Conservation (phyloP, 2,329 filamentous ascomycete species). For the Phyllosticta citribraziliensis region DNA sequence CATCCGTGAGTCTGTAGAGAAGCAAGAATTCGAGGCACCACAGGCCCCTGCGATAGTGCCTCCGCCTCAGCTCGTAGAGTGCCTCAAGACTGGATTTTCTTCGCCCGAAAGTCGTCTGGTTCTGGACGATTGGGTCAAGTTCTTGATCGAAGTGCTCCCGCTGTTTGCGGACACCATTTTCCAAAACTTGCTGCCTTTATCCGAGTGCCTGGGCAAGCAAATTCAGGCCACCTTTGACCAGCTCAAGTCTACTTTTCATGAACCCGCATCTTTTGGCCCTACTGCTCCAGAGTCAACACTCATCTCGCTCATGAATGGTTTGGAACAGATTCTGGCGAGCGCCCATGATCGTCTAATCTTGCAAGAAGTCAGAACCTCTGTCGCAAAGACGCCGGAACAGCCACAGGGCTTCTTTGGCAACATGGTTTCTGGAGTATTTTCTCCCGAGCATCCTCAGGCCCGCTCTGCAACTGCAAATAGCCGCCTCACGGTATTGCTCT, state of each 20-base stretch:
- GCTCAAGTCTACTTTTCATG: conserved; percentile 55
- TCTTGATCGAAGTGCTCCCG: conserved; percentile 74
- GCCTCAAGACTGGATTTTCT: conserved; percentile 70
- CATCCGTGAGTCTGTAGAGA: conserved; percentile 32
- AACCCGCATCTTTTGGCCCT: conserved; percentile 19
- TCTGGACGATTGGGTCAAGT: conserved; percentile 83
- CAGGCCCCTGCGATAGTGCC: conserved; percentile 34
- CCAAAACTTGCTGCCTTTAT: conserved; percentile 79
- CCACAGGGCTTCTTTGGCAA: conserved; percentile 85
- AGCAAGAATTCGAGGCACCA: conserved; percentile 15
- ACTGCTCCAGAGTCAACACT: conserved; percentile 59
- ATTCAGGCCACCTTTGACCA: conserved; percentile 63
- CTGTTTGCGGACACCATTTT: conserved; percentile 79
- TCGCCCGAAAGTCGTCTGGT: conserved; percentile 64
- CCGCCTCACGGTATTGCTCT: conserved; percentile 83
- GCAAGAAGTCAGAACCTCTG: conserved; percentile 61
- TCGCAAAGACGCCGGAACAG: conserved; percentile 69
- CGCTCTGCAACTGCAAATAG: conserved; percentile 85
- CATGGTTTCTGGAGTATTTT: conserved; percentile 86
- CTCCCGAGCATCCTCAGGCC: conserved; percentile 65
- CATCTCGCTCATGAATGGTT: conserved; percentile 79
- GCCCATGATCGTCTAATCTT: conserved; percentile 72
- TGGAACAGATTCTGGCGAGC: conserved; percentile 81
- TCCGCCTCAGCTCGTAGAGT: conserved; percentile 69
- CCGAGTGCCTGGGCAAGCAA: conserved; percentile 78